Evolutionary conservation across 768 basidiomycete species (phyloP), one percentile per base, ranked within the genome.

Genomic region (Lactarius hatsudake): DNA sequence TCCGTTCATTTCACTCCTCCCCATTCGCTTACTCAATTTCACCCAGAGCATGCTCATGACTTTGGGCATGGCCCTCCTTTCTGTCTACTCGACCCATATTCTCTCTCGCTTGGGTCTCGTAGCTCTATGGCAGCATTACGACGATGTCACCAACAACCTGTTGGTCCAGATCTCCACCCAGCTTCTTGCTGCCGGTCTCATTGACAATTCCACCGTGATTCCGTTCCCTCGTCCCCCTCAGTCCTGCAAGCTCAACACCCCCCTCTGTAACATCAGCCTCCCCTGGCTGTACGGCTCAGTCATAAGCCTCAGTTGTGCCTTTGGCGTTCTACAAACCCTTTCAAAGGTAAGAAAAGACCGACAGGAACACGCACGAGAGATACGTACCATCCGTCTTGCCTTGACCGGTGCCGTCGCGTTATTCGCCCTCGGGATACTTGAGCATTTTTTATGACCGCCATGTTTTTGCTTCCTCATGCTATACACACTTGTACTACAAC

Each of bases 211-310:
- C 34, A 26, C 63, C n/a, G 2, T 30, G 23, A 40, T 64, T 10
- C 59, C 59, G 3, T 40, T 64, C 26, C 63, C 67, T 9, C 59
- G 43, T 20, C 67, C 67, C 26, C 67, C 59, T 36, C 59, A 61
- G 17, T 48, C 43, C 53, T 68, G 67, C 67, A 64, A 61, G 34
- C 60, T 45, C 30, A 60, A 51, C 32, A 20, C 67, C 10, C 54
- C 53, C 10, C 53, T 68, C 2, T 68, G 67, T 61, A 62, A 64
- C 26, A 42, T 68, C 34, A 68, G 62, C 42, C 67, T 68, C n/a
- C 67, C 67, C 34, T 68, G 67, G 67, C 63, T 68, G 13, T 68
- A 64, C 23, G 67, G 67, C 2, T 64, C 67, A 0, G 62, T 68
- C 2, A 32, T 68, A 43, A 68, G 67, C 36, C 67, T 68, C 26